A percentile compares a stretch with the other conserved stretches of the same genome.
These are phyloP conservation scores for Rubus idaeus DNA, from an alignment of 306 rosid genomes.

Conservation along the genomic window DNA sequence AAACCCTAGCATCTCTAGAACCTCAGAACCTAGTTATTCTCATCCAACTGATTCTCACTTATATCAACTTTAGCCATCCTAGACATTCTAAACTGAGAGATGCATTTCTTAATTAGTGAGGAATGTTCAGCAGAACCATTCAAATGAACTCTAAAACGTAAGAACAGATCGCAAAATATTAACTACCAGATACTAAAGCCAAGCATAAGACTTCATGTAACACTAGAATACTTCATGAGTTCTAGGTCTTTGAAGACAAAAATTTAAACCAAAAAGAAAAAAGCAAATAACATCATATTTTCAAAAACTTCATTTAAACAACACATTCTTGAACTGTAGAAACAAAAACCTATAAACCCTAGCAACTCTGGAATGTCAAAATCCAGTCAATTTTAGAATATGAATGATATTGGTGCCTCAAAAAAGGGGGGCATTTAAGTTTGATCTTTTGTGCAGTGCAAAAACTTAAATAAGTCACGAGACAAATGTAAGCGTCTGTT, in stretches of 20 bases:
- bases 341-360: too few species aligned
- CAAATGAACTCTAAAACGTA: background rate
- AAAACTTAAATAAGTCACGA: too few species aligned
- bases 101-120: background rate
- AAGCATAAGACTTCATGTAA: background rate
- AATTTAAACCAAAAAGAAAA: background rate
- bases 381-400: too few species aligned
- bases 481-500: too few species aligned
- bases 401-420: too few species aligned
- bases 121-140: background rate
- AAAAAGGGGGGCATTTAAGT: too few species aligned
- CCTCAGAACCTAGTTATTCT: background rate
- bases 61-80: conserved; percentile 53
- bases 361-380: too few species aligned
- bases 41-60: background rate
- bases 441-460: too few species aligned
- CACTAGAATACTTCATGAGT: background rate
- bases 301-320: too few species aligned
- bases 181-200: background rate
- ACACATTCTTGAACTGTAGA: too few species aligned
- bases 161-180: background rate
- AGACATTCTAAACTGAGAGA: conserved; percentile 31
- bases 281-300: too few species aligned
- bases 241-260: background rate
- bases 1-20: background rate